A percentile compares a stretch with the other conserved stretches of the same genome.
Conservation (phyloP, 2,329 filamentous ascomycete genomes). For the Verticillium isaacii region DNA sequence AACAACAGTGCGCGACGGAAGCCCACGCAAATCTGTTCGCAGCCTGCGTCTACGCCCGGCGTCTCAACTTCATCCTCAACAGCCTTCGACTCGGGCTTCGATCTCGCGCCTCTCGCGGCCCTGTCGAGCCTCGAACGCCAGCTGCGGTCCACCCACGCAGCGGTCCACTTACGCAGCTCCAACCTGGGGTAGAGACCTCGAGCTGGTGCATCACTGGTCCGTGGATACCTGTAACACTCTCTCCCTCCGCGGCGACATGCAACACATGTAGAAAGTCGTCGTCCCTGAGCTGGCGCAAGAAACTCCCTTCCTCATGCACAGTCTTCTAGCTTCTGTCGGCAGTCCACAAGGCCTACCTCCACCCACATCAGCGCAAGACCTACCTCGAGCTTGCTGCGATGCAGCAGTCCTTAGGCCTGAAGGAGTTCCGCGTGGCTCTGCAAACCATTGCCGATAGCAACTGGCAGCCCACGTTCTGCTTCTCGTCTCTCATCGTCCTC, state of each 20-base stretch:
- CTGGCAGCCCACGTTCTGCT: conserved; percentile 30
- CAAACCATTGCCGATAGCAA: conserved; percentile 12
- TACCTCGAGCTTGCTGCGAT: conserved; percentile 21
- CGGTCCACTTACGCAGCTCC: neutral
- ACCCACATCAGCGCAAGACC: conserved; percentile 16
- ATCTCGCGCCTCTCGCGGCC: neutral
- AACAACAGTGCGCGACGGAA: too few relatives aligned
- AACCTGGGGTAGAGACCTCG: conserved; percentile 7
- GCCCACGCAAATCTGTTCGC: neutral
- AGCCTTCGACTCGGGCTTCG: neutral
- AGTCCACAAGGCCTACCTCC: conserved; percentile 21
- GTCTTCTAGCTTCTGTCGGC: conserved; percentile 20
- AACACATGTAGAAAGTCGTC: conserved; percentile 20
- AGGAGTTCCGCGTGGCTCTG: conserved; percentile 19
- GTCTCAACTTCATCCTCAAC: neutral
- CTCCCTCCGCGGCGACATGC: conserved; percentile 14
- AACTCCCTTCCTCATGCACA: conserved; percentile 21
- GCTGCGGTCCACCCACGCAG: neutral
- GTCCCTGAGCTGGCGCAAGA: conserved; percentile 22
- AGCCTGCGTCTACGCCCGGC: too few relatives aligned
- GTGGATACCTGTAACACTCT: conserved; percentile 18
- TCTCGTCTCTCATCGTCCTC: conserved; percentile 32
- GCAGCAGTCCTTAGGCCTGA: conserved; percentile 22
- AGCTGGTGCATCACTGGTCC: conserved; percentile 24
- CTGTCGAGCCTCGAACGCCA: neutral